Percentiles rank a stretch among this genome's conserved stretches.
These are phyloP conservation scores for Exophiala sideris DNA, from an alignment of 2,329 filamentous ascomycete species.

Conservation along the genomic window DNA sequence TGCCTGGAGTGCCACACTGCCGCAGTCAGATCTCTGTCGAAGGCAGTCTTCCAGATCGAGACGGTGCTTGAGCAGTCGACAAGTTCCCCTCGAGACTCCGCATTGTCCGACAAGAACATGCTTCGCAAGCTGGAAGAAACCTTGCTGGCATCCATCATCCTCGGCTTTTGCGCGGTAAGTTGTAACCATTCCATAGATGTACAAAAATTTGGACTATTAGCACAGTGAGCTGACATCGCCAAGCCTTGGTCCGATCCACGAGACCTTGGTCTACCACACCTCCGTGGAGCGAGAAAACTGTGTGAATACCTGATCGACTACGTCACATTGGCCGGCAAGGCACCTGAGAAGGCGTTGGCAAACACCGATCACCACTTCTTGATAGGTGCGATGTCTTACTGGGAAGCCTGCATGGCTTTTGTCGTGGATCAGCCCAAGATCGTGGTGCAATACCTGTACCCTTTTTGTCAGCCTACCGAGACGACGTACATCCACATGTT, in stretches of 20 bases:
- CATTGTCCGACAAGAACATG: conserved; percentile 10
- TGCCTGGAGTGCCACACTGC: conserved; percentile 14
- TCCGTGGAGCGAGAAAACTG: conserved; percentile 13
- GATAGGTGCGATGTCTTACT: conserved; percentile 16
- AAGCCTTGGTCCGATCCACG: conserved; percentile 18
- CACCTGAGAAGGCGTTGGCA: conserved; percentile 12
- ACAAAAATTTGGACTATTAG: background rate
- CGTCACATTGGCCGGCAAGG: conserved; percentile 10
- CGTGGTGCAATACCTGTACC: conserved; percentile 14
- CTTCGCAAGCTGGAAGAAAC: conserved; percentile 16
- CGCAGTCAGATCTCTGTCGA: conserved; percentile 13
- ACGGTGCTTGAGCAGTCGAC: conserved; percentile 11
- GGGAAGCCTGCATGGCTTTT: conserved; percentile 19
- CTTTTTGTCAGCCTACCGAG: conserved; percentile 7
- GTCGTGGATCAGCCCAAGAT: conserved; percentile 17
- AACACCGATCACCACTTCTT: conserved; percentile 16
- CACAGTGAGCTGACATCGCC: conserved; percentile 3
- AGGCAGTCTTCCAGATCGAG: conserved; percentile 16
- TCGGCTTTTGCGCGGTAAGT: conserved; percentile 15
- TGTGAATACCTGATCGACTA: conserved; percentile 17
- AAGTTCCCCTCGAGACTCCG: conserved; percentile 8
- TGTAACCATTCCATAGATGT: background rate
- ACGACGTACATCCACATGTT: conserved; percentile 18
- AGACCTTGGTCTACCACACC: conserved; percentile 16
- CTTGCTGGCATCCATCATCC: conserved; percentile 15